A percentile compares a stretch with the other conserved stretches of the same genome.
These are phyloP conservation scores for Aspergillus arachidicola DNA, from an alignment of 2,329 filamentous ascomycete species.

Conservation along the genomic window DNA sequence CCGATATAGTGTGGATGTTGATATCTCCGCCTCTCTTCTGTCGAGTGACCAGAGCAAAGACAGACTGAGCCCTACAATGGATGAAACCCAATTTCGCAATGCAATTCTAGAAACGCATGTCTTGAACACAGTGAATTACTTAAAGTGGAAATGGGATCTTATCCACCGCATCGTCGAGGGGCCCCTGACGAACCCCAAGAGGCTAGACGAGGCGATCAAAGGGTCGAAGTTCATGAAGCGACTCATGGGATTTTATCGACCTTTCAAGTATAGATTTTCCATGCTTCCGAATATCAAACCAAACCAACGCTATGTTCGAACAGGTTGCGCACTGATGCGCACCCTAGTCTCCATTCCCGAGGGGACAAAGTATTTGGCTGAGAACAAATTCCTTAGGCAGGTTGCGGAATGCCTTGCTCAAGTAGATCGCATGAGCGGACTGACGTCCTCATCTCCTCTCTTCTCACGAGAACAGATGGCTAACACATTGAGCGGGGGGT, in stretches of 20 bases:
- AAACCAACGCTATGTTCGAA: constrained; percentile 90
- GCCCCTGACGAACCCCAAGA: constrained; percentile 84
- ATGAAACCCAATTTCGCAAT: constrained; percentile 64
- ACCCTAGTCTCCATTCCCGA: constrained; percentile 83
- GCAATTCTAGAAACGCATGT: constrained; percentile 75
- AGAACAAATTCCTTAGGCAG: constrained; percentile 91
- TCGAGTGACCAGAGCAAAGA: constrained; percentile 50
- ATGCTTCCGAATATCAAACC: constrained; percentile 87
- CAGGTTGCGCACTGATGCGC: constrained; percentile 84
- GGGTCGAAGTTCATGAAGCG: constrained; percentile 96
- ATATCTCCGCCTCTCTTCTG: constrained; percentile 47
- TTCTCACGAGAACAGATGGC: constrained; percentile 83
- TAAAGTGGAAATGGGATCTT: constrained; percentile 97
- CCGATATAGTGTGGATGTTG: constrained; percentile 46
- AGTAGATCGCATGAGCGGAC: constrained; percentile 76
- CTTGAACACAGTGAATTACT: constrained; percentile 82
- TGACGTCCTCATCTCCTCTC: constrained; percentile 75
- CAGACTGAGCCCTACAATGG: constrained; percentile 63
- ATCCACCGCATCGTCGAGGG: constrained; percentile 91
- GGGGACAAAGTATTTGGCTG: constrained; percentile 79
- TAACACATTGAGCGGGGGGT: constrained; percentile 87
- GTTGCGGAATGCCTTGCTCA: constrained; percentile 95
- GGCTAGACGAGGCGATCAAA: constrained; percentile 90
- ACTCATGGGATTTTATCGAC: constrained; percentile 90
- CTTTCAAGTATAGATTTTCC: constrained; percentile 95